Percentiles rank a stretch among this genome's conserved stretches.
Evolutionary conservation across 495 filamentous ascomycete species (phyloP).

Genomic region (Daldinia concentrica): DNA sequence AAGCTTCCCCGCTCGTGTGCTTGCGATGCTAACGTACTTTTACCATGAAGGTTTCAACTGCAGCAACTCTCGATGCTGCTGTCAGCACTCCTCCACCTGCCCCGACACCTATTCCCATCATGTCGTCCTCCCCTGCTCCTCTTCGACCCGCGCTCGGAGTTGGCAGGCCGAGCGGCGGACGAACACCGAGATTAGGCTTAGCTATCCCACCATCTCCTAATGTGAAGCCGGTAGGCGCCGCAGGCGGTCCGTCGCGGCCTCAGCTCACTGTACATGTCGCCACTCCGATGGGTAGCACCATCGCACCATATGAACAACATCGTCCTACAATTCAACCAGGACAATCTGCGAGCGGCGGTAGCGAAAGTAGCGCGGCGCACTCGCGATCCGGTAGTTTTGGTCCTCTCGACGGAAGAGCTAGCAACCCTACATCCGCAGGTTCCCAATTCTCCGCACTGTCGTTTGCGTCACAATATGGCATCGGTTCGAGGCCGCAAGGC

Average conservation of each 20-base stretch:
- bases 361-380: slow-evolving; percentile 70
- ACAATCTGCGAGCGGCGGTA: slow-evolving; percentile 74
- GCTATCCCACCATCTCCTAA: slow-evolving; percentile 87
- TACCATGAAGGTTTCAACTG: slow-evolving; percentile 44
- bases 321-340: slow-evolving; percentile 56
- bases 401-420: slow-evolving; percentile 74
- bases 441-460: slow-evolving; percentile 80
- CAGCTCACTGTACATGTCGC: slow-evolving; percentile 78
- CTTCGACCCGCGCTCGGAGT: slow-evolving; percentile 86
- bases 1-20: slow-evolving; percentile 29
- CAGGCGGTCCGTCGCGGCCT: slow-evolving; percentile 45
- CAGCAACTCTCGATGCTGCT: slow-evolving; percentile 38
- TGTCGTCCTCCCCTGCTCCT: slow-evolving; percentile 79
- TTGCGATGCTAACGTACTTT: slow-evolving; percentile 46
- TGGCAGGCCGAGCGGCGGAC: slow-evolving; percentile 67
- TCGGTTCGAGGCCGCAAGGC: slow-evolving; percentile 64
- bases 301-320: slow-evolving; percentile 68
- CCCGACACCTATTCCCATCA: slow-evolving; percentile 61
- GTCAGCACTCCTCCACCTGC: slow-evolving; percentile 44
- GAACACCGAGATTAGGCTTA: slow-evolving; percentile 82
- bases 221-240: slow-evolving; percentile 70
- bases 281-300: slow-evolving; percentile 82
- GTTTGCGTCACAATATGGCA: slow-evolving; percentile 74
- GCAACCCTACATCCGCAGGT: slow-evolving; percentile 81
- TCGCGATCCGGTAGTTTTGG: slow-evolving; percentile 79